Evolutionary conservation across 2,329 filamentous ascomycete genomes (phyloP).

Genomic region (Cladosporium phlei): DNA sequence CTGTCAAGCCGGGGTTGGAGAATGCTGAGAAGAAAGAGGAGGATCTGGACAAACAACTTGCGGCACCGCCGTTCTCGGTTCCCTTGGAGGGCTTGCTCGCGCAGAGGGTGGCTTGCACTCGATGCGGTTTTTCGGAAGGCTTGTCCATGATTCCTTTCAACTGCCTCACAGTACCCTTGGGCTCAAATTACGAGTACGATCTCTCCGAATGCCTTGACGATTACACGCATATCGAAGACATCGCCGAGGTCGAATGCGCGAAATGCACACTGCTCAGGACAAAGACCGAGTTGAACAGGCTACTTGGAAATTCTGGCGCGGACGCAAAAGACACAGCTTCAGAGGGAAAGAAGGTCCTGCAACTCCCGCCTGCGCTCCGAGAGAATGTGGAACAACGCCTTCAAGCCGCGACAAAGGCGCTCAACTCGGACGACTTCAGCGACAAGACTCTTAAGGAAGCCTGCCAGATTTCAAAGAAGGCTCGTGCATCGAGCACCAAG

Average conservation of each 20-base stretch:
- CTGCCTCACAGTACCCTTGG: conserved; percentile 81
- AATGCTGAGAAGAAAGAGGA: conserved; percentile 17
- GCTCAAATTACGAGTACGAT: conserved; percentile 60
- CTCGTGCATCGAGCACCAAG: conserved; percentile 73
- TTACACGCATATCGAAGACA: conserved; percentile 77
- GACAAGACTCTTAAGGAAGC: conserved; percentile 47
- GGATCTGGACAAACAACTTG: conserved; percentile 34
- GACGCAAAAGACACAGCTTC: conserved; percentile 20
- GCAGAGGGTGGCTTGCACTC: conserved; percentile 80
- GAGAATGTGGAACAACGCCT: conserved; percentile 51
- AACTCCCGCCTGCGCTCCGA: conserved; percentile 42
- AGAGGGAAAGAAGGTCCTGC: conserved; percentile 12
- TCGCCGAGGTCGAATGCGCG: conserved; percentile 83
- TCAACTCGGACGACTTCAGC: conserved; percentile 76
- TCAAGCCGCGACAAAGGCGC: conserved; percentile 60
- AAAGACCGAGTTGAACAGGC: conserved; percentile 48
- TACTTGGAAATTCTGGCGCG: conserved; percentile 30
- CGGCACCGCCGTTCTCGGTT: conserved; percentile 42
- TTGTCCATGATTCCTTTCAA: conserved; percentile 90
- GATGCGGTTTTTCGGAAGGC: conserved; percentile 81
- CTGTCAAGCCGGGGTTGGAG: conserved; percentile 25
- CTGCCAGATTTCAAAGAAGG: conserved; percentile 51
- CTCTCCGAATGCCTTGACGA: conserved; percentile 76
- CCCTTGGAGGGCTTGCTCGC: conserved; percentile 84
- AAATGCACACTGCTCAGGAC: conserved; percentile 75